Conservation (phyloP, 768 basidiomycete species). For the Ramaria sp. region DNA sequence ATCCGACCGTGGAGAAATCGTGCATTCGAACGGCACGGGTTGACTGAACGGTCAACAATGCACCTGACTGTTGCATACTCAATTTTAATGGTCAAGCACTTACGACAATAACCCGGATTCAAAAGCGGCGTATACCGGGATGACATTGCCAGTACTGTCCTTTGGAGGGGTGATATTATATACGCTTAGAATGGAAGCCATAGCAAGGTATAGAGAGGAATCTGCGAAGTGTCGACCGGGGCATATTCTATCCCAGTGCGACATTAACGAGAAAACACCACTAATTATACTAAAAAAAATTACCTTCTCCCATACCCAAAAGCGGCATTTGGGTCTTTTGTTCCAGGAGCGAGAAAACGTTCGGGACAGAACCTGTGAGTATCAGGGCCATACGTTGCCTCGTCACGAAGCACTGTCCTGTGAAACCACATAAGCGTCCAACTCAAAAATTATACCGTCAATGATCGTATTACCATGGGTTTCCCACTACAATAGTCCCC, state of each 20-base stretch:
- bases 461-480: neutral
- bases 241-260: conserved; percentile 4
- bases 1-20: no score
- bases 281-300: neutral
- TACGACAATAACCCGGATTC: no score
- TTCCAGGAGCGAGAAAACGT: neutral
- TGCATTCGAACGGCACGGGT: no score
- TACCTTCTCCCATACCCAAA: neutral
- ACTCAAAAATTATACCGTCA: neutral
- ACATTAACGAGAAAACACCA: neutral
- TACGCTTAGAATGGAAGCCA: conserved; percentile 11
- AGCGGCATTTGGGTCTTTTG: neutral
- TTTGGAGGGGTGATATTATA: conserved; percentile 10
- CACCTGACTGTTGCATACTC: no score
- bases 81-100: no score
- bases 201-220: neutral
- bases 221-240: conserved; percentile 10
- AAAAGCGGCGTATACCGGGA: neutral
- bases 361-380: conserved; percentile 3
- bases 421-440: neutral
- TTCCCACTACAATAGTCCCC: neutral
- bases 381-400: neutral
- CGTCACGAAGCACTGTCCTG: neutral
- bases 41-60: no score
- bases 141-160: conserved; percentile 7